Conservation (phyloP, 2,329 filamentous ascomycete genomes). For the Amylocarpus encephaloides region DNA sequence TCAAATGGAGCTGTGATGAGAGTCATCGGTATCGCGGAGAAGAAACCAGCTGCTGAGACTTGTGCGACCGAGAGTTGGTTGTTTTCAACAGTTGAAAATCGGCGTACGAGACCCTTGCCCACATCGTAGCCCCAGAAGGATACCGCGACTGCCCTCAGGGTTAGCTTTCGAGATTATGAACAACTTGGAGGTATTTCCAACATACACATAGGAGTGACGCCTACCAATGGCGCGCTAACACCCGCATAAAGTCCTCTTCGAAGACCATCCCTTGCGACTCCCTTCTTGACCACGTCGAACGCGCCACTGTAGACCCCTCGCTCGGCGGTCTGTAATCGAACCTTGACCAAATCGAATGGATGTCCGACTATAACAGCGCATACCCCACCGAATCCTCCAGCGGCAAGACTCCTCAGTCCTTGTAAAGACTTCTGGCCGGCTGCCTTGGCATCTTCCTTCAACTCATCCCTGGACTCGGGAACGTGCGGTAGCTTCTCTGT, state of each 20-base stretch:
- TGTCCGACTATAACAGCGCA: constrained; percentile 93
- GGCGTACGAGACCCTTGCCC: constrained; percentile 80
- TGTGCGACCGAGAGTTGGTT: constrained; percentile 75
- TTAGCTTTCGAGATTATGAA: neutral
- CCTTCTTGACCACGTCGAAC: constrained; percentile 85
- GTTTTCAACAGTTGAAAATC: constrained; percentile 59
- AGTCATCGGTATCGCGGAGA: constrained; percentile 96
- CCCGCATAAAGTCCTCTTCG: constrained; percentile 85
- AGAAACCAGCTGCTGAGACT: constrained; percentile 88
- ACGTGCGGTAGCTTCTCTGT: constrained; percentile 29
- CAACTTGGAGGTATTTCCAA: constrained; percentile 22
- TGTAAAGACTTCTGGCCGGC: constrained; percentile 38
- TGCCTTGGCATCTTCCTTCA: constrained; percentile 28
- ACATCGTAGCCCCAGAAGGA: constrained; percentile 87
- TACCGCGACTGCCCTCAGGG: constrained; percentile 51
- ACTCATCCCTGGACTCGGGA: constrained; percentile 29
- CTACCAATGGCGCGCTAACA: constrained; percentile 87
- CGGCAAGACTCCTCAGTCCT: constrained; percentile 72
- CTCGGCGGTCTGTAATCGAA: constrained; percentile 92
- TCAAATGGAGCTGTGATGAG: constrained; percentile 98
- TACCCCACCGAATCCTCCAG: constrained; percentile 87
- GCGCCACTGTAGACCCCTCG: constrained; percentile 85
- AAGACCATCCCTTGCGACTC: constrained; percentile 79
- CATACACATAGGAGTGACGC: constrained; percentile 98
- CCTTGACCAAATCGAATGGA: constrained; percentile 96